Conservation (phyloP, 148 eudicot genomes). For the Vaccinium corymbosum region DNA sequence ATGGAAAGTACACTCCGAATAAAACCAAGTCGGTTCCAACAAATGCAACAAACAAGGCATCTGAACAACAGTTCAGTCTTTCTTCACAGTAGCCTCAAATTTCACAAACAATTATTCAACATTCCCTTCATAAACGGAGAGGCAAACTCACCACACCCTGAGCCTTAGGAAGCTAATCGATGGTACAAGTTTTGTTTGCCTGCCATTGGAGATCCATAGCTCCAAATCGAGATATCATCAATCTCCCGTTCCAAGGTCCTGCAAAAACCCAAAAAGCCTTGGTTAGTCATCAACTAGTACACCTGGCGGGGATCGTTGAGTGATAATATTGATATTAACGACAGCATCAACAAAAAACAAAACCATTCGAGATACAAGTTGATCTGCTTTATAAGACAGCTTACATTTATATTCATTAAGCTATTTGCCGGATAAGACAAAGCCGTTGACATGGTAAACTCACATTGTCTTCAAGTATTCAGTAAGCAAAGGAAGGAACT, state of each 20-base stretch:
- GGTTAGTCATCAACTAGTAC: background rate
- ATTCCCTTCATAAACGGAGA: background rate
- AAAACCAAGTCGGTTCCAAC: background rate
- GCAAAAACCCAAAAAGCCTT: background rate
- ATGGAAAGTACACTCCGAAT: background rate
- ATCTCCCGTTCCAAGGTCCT: slow-evolving; percentile 7
- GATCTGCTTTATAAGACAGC: background rate
- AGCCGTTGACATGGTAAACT: background rate
- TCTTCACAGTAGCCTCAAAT: no score
- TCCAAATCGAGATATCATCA: background rate
- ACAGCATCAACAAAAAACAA: background rate
- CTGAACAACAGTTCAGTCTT: background rate
- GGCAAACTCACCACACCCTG: background rate
- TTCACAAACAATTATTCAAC: no score
- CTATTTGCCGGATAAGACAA: background rate
- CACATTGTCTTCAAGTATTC: background rate
- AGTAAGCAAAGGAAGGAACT: background rate
- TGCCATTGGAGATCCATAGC: background rate
- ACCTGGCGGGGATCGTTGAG: background rate
- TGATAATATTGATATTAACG: background rate
- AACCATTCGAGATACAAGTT: background rate
- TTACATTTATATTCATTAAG: background rate
- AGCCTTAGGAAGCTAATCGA: background rate
- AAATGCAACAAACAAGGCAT: background rate
- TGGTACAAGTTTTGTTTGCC: background rate